phyloP scores from a whole-genome alignment of 2,329 filamentous ascomycete species.

The Alternaria consortialis region DNA sequence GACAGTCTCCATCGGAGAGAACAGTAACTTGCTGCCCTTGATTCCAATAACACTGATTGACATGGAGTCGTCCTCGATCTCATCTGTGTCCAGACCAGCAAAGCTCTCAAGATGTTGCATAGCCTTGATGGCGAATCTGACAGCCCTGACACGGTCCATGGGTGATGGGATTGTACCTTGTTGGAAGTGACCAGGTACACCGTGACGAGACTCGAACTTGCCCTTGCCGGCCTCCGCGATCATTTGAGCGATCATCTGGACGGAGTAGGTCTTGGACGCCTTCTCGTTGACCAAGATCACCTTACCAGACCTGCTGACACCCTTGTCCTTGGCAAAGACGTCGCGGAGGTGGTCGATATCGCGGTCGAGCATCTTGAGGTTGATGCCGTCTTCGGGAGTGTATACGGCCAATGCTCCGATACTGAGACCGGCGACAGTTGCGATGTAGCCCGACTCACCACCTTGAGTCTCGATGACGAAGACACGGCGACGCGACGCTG shows the following conservation, averaged over 20 bases:
- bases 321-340: conserved; percentile 84
- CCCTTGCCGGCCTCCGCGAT: conserved; percentile 93
- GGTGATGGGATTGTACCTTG: conserved; percentile 70
- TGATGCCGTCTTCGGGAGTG: conserved; percentile 95
- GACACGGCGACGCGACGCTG: conserved; percentile 88
- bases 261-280: conserved; percentile 86
- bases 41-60: conserved; percentile 89
- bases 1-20: conserved; percentile 80
- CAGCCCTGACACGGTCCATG: conserved; percentile 94
- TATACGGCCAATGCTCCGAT: conserved; percentile 94
- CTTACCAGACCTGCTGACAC: conserved; percentile 88
- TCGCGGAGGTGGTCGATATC: conserved; percentile 91
- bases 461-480: conserved; percentile 99
- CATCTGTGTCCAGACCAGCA: conserved; percentile 68
- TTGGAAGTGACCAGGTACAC: conserved; percentile 60
- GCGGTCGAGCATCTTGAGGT: conserved; percentile 87
- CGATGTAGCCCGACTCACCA: conserved; percentile 91
- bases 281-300: conserved; percentile 97
- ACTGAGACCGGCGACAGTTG: conserved; percentile 87
- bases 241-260: conserved; percentile 93
- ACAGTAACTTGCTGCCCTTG: conserved; percentile 87
- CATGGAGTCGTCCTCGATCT: conserved; percentile 76
- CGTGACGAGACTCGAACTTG: conserved; percentile 90
- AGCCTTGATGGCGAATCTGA: conserved; percentile 91
- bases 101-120: conserved; percentile 89